phyloP scores from a whole-genome alignment of 371 early-diverging fungal genomes.

The Mycotypha africana region DNA sequence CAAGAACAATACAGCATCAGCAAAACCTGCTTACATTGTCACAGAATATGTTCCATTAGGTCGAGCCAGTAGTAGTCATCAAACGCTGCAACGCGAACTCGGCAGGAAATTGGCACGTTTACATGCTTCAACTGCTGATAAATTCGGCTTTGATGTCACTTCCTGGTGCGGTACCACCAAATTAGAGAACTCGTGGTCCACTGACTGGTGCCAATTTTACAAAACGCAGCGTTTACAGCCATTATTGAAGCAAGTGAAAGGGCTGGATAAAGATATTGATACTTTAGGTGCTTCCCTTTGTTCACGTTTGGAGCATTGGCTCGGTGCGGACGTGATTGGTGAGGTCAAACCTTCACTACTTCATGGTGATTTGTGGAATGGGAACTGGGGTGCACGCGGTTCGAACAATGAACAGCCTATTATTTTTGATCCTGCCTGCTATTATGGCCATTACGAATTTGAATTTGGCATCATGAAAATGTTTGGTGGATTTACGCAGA shows the following conservation, averaged over 20 bases:
- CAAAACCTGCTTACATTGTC: slow-evolving; percentile 2
- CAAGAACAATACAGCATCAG: no score
- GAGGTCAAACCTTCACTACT: slow-evolving; percentile 16
- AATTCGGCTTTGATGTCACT: slow-evolving; percentile 24
- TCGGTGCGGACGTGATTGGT: slow-evolving; percentile 3
- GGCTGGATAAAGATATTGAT: slow-evolving; percentile 6
- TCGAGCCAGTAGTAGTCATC: not conserved
- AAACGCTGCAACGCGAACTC: not conserved
- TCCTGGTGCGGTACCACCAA: slow-evolving; percentile 29
- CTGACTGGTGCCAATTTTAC: slow-evolving; percentile 22
- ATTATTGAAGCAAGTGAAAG: slow-evolving; percentile 7
- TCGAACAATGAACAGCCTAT: slow-evolving; percentile 7
- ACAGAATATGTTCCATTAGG: slow-evolving; percentile 12
- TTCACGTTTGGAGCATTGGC: slow-evolving; percentile 10
- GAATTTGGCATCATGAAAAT: slow-evolving; percentile 34
- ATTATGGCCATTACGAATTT: slow-evolving; percentile 28
- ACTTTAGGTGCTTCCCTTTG: not conserved
- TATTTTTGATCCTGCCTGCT: slow-evolving; percentile 31
- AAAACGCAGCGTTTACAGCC: slow-evolving; percentile 20
- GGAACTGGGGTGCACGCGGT: slow-evolving; percentile 21
- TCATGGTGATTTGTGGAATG: slow-evolving; percentile 35
- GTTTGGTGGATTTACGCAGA: slow-evolving; percentile 25
- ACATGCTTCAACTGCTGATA: slow-evolving; percentile 10
- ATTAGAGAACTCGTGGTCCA: slow-evolving; percentile 23
- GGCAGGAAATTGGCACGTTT: slow-evolving; percentile 9